Evolutionary conservation across 139 green algal species (phyloP), one percentile per base, ranked within the genome.

Genomic region (Tetradesmus obliquus): DNA sequence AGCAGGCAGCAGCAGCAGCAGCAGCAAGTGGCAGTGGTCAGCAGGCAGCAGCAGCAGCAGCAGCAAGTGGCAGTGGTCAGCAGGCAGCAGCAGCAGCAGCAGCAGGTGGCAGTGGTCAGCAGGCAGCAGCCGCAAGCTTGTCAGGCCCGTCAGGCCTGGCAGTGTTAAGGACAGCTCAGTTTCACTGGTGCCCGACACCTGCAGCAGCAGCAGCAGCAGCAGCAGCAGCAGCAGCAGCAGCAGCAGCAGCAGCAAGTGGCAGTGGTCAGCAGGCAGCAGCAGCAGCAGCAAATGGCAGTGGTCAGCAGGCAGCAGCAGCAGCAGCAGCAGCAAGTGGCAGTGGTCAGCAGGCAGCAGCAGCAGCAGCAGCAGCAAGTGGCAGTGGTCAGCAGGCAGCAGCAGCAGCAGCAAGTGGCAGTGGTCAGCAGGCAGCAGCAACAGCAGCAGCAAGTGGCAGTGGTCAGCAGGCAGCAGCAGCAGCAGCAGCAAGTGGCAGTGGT

Each of bases 81-180:
- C 32, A n/a, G 54, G 76, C 76, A 53, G 24, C 76, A 55, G 66
- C 20, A 53, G 71, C 71, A 24, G 71, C 32, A 45, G 32, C 32
- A 45, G 32, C 32, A 45, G 0, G 32, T 45, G 32, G 32, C 32
- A 45, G 32, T 45, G 32, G 32, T 45, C 32, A 45, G 32, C 32
- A n/a, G 86, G 86, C 3, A 83, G 54, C 13, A 83, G 54, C 53
- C 86, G 80, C 19, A 90, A 53, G 54, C 86, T 90, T 53, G 86
- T 90, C 20, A 90, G 51, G 10, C 51, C 24, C 1, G 86, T 84
- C 6, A 90, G 71, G 19, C 22, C 9, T 15, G 22, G 54, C 17
- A 90, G n/a, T 55, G n/a, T 9, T 17, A 69, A 17, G 53, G 66
- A 45, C 58, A 90, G 69, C 51, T 90, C 86, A 24, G 24, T 71